Conservation (phyloP, 176 grass and related monocot genomes). For the Cymbopogon citratus region DNA sequence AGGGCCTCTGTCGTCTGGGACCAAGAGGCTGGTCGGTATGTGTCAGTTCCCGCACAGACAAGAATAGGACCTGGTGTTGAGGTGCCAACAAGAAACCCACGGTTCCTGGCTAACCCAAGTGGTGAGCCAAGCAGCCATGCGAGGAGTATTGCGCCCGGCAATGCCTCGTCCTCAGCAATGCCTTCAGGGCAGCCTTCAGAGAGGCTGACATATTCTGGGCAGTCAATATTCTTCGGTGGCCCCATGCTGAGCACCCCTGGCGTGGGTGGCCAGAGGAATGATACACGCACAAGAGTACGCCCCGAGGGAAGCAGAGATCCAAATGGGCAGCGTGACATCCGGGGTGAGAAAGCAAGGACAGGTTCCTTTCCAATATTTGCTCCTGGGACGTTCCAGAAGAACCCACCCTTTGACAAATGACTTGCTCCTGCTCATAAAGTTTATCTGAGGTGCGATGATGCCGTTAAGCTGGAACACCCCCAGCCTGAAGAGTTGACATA, state of each 20-base stretch:
- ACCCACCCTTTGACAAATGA: slow-evolving; percentile 57
- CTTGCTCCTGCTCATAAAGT: slow-evolving; percentile 18
- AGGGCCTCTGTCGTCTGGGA: slow-evolving; percentile 90
- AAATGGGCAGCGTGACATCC: slow-evolving; percentile 34
- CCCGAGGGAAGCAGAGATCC: slow-evolving; percentile 51
- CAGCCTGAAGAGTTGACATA: neutral
- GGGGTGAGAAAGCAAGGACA: slow-evolving; percentile 35
- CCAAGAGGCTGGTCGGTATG: slow-evolving; percentile 92
- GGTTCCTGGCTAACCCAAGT: slow-evolving; percentile 49
- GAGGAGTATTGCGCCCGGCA: slow-evolving; percentile 27
- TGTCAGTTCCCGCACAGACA: slow-evolving; percentile 51
- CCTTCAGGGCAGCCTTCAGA: slow-evolving; percentile 42
- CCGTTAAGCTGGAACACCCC: neutral
- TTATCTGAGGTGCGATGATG: neutral
- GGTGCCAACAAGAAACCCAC: slow-evolving; percentile 28
- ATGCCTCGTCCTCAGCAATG: slow-evolving; percentile 34
- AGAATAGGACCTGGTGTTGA: slow-evolving; percentile 37
- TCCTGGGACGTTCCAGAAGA: slow-evolving; percentile 57
- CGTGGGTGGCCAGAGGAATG: slow-evolving; percentile 25
- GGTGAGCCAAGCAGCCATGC: slow-evolving; percentile 40
- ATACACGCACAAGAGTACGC: slow-evolving; percentile 27
- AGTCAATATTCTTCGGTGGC: slow-evolving; percentile 92
- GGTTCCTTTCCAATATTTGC: slow-evolving; percentile 78
- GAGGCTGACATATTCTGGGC: slow-evolving; percentile 67
- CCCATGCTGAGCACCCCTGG: slow-evolving; percentile 61